These are phyloP conservation scores for Aspergillus versicolor DNA, from an alignment of 2,329 filamentous ascomycete species.

Conservation along the genomic window DNA sequence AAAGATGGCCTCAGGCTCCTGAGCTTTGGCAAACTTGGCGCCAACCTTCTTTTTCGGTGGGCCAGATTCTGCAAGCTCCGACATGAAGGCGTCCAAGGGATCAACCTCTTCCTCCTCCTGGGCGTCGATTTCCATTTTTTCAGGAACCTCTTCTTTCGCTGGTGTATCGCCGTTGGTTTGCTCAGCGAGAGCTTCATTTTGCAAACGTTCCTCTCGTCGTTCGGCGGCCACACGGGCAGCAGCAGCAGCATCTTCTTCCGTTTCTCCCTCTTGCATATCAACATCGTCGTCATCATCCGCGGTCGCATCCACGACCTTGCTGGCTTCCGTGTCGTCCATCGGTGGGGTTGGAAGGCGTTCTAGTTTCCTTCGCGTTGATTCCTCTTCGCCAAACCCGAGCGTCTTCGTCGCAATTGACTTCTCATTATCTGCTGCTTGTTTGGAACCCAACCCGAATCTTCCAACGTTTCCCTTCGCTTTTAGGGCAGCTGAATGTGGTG, in stretches of 20 bases:
- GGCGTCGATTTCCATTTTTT: slow-evolving; percentile 41
- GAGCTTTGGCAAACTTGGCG: slow-evolving; percentile 49
- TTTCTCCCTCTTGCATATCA: slow-evolving; percentile 73
- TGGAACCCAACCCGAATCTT: slow-evolving; percentile 77
- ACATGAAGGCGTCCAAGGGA: slow-evolving; percentile 97
- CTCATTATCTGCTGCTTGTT: slow-evolving; percentile 63
- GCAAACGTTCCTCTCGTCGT: slow-evolving; percentile 69
- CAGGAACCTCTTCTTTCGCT: slow-evolving; percentile 42
- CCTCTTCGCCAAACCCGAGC: slow-evolving; percentile 84
- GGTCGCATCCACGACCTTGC: slow-evolving; percentile 48
- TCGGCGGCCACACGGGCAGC: slow-evolving; percentile 83
- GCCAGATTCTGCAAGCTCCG: slow-evolving; percentile 57
- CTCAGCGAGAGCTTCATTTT: slow-evolving; percentile 42
- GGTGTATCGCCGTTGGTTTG: slow-evolving; percentile 50
- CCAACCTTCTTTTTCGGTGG: slow-evolving; percentile 41
- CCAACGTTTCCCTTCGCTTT: slow-evolving; percentile 73
- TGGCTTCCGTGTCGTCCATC: slow-evolving; percentile 60
- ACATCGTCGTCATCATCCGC: slow-evolving; percentile 72
- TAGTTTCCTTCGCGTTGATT: slow-evolving; percentile 81
- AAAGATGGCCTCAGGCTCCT: slow-evolving; percentile 81
- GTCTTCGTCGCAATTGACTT: slow-evolving; percentile 70
- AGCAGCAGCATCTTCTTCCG: slow-evolving; percentile 83
- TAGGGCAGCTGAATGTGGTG: slow-evolving; percentile 47
- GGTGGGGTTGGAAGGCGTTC: slow-evolving; percentile 82
- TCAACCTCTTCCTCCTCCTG: slow-evolving; percentile 65